These are phyloP conservation scores for Neurospora sublineolata DNA, from an alignment of 495 filamentous ascomycete species.

Conservation along the genomic window DNA sequence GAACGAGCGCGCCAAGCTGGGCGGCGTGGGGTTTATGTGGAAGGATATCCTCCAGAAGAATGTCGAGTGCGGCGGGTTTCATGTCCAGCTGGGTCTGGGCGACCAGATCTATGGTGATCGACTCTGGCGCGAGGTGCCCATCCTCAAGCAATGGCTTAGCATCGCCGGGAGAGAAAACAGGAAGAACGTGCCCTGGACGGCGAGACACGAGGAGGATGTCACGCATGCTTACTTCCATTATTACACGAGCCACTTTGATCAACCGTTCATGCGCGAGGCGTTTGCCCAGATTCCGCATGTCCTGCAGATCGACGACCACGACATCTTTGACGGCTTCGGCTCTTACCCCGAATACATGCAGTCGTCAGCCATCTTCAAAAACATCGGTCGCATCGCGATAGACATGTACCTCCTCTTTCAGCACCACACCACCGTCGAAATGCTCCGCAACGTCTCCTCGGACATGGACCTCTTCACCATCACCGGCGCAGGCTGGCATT, in stretches of 20 bases:
- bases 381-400: conserved; percentile 92
- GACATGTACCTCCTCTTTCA: conserved; percentile 99
- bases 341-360: conserved; percentile 99
- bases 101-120: conserved; percentile 95
- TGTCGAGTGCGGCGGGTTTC: conserved; percentile 88
- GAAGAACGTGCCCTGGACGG: conserved; percentile 82
- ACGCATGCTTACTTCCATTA: conserved; percentile 97
- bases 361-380: conserved; percentile 91
- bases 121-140: conserved; percentile 89
- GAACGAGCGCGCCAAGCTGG: conserved; percentile 71
- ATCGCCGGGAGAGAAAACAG: conserved; percentile 85
- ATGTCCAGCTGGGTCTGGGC: conserved; percentile 80
- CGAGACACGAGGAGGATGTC: conserved; percentile 87
- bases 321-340: conserved; percentile 97
- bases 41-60: conserved; percentile 98
- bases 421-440: conserved; percentile 91
- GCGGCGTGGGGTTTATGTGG: conserved; percentile 93
- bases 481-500: conserved; percentile 95
- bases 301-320: conserved; percentile 88
- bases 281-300: conserved; percentile 97
- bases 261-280: conserved; percentile 82
- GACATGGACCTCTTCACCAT: conserved; percentile 93
- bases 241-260: conserved; percentile 94
- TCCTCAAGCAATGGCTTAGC: conserved; percentile 84
- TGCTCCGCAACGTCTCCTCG: conserved; percentile 72